Evolutionary conservation across 805 yeast genomes (phyloP).

Genomic region (Nakazawaea holstii): DNA sequence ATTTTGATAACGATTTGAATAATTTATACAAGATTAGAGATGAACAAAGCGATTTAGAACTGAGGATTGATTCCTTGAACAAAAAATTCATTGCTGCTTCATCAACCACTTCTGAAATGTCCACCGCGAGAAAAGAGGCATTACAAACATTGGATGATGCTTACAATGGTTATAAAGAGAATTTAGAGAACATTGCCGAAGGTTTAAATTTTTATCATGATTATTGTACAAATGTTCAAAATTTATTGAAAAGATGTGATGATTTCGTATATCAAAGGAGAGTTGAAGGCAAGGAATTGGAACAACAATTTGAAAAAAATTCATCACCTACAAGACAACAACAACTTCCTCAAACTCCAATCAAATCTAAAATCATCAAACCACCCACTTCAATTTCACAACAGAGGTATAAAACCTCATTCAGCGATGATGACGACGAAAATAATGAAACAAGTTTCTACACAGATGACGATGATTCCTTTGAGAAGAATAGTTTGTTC

Average conservation of each 20-base stretch:
- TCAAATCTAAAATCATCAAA: not conserved
- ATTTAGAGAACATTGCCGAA: conserved; percentile 54
- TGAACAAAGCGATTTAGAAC: conserved; percentile 33
- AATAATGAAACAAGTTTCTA: not conserved
- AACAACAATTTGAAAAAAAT: conserved; percentile 17
- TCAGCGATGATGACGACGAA: conserved; percentile 4
- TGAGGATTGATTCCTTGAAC: conserved; percentile 30
- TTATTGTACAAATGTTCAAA: conserved; percentile 41
- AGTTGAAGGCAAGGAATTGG: conserved; percentile 47
- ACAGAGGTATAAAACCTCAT: conserved; percentile 1
- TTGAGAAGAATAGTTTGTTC: not conserved
- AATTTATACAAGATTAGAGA: conserved; percentile 36
- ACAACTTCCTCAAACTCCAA: not conserved
- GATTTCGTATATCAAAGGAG: conserved; percentile 46
- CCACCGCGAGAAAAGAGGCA: conserved; percentile 34
- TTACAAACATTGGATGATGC: conserved; percentile 48
- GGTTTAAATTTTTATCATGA: conserved; percentile 70
- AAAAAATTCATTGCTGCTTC: conserved; percentile 17
- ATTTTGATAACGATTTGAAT: conserved; percentile 45
- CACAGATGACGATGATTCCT: conserved; percentile 1
- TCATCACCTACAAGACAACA: not conserved
- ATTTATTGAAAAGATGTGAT: conserved; percentile 43
- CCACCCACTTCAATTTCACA: conserved; percentile 3
- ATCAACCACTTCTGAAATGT: conserved; percentile 5
- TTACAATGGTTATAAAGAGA: conserved; percentile 46